Conservation (phyloP, 495 filamentous ascomycete genomes). For the Hypoxylon trugodes region DNA sequence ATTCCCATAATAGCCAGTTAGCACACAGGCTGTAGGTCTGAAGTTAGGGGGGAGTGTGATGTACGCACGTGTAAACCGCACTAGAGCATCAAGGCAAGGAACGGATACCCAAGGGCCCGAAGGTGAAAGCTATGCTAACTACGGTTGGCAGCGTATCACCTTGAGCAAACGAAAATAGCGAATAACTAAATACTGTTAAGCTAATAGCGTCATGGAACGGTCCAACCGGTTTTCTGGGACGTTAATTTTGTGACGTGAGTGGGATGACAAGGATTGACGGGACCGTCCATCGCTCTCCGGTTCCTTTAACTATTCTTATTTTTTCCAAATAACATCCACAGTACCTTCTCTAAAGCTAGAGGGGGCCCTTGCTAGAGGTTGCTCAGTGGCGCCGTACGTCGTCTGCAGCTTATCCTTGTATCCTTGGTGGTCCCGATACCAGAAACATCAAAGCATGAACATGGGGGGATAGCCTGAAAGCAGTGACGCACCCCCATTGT, state of each 20-base stretch:
- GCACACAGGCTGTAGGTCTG: conserved; percentile 33
- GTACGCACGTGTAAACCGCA: conserved; percentile 26
- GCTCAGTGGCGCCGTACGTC: conserved; percentile 27
- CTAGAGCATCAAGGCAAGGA: conserved; percentile 25
- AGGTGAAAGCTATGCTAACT: conserved; percentile 9
- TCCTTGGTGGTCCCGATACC: conserved; percentile 41
- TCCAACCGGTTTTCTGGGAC: conserved; percentile 39
- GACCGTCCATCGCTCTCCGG: conserved; percentile 29
- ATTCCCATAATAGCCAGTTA: conserved; percentile 42
- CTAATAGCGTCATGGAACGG: conserved; percentile 33
- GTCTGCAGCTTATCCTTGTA: conserved; percentile 37
- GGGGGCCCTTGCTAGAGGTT: conserved; percentile 18
- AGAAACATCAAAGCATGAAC: conserved; percentile 37
- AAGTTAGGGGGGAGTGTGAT: conserved; percentile 28
- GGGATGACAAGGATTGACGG: conserved; percentile 28
- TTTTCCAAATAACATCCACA: conserved; percentile 36
- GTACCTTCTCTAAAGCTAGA: conserved; percentile 10
- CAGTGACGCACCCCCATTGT: conserved; percentile 30
- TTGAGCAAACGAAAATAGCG: conserved; percentile 14
- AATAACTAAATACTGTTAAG: conserved; percentile 21
- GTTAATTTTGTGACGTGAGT: conserved; percentile 29
- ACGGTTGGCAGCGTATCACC: conserved; percentile 11
- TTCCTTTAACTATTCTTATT: conserved; percentile 12
- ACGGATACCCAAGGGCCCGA: conserved; percentile 32
- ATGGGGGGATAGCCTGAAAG: conserved; percentile 39